Evolutionary conservation across 78 protist genomes (phyloP), one percentile per base, ranked within the genome.

Genomic region (Dictyostelium discoideum): DNA sequence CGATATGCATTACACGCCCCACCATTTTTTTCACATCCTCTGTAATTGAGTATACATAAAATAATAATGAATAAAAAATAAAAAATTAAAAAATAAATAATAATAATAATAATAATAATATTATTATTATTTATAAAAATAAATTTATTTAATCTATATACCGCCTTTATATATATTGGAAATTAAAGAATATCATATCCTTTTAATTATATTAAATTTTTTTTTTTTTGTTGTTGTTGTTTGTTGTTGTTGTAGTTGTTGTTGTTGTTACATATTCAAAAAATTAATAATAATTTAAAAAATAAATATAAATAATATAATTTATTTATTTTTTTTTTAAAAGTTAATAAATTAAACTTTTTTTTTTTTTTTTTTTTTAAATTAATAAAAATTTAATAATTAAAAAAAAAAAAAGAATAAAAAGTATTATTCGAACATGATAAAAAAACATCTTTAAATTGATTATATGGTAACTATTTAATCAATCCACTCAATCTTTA

Each of bases 401-500:
- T 32, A 32, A 32, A 32, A 32, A 32, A 32, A 32, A 7, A 44
- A 44, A 44, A 24, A 67, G 24, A 9, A 24, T n/a, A n/a, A n/a
- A n/a, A 67, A 67, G 3, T 7, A 67, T 67, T 26, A 67, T 67
- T 67, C 76, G 37, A 67, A 67, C 65, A 10, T 54, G 65, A 54
- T 54, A 67, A 67, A 67, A 67, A 67, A 26, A 67, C 26, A 67
- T 67, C 32, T 67, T 8, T n/a, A 67, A 67, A 67, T 67, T 67
- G 76, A 67, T 67, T 67, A 67, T 67, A 67, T 67, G 76, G 76
- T 67, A 67, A 67, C 76, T 67, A 67, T 67, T 67, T 67, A 67
- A 67, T 67, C 76, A 67, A 67, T 37, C 26, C 76, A 67, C 76
- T n/a, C 76, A 22, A 6, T 24, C 37, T 24, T n/a, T 8, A 67